phyloP scores from a whole-genome alignment of 345 rosid species.

The Heritiera fomes region DNA sequence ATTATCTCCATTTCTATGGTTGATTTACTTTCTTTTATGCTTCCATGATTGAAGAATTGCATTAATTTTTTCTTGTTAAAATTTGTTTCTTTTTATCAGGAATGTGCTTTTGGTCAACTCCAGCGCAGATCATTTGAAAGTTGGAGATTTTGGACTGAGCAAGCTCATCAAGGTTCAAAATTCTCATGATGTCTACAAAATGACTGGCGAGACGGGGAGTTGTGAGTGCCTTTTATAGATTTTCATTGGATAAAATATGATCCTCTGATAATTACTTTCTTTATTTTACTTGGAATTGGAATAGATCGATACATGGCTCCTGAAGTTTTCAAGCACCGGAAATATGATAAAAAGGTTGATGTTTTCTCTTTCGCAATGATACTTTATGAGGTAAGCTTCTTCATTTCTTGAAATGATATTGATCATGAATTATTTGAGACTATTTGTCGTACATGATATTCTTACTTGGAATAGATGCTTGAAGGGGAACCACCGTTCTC shows the following conservation, averaged over 20 bases:
- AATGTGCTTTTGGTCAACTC: constrained; percentile 96
- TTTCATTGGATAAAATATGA: constrained; percentile 10
- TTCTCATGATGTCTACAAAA: constrained; percentile 96
- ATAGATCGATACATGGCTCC: constrained; percentile 99
- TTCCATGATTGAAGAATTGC: constrained; percentile 7
- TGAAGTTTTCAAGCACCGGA: constrained; percentile 95
- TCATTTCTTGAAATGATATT: constrained; percentile 3
- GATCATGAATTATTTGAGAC: constrained; percentile 21
- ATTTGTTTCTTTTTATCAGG: constrained; percentile 44
- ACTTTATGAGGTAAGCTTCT: constrained; percentile 72
- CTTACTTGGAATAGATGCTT: constrained; percentile 65
- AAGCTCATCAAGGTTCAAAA: constrained; percentile 96
- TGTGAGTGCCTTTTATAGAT: constrained; percentile 59
- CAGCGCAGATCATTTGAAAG: constrained; percentile 92
- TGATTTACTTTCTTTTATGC: not conserved
- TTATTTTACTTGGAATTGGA: constrained; percentile 23
- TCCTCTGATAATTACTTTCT: constrained; percentile 29
- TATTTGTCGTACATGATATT: constrained; percentile 24
- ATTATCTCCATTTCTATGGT: not conserved
- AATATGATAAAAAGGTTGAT: constrained; percentile 97
- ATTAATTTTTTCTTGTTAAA: not conserved
- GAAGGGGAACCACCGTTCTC: constrained; percentile 95
- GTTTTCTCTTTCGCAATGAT: constrained; percentile 99
- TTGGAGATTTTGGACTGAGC: constrained; percentile 98
- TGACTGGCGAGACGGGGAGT: constrained; percentile 99